Conservation (phyloP, 345 rosid species). For the Gossypium ekmanianum region DNA sequence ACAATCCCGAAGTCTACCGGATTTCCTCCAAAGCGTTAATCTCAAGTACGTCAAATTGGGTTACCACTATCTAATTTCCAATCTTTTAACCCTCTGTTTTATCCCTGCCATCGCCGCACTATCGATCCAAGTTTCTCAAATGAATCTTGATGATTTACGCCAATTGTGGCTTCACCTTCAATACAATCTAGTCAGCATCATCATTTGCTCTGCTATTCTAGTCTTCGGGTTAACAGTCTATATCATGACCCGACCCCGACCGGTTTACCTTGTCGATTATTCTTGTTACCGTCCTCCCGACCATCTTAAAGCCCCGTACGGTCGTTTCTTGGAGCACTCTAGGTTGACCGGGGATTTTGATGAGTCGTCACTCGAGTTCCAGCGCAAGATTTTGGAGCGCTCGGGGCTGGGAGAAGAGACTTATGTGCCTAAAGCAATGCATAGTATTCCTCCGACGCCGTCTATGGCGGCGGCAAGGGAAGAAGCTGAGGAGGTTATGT, state of each 20-base stretch:
- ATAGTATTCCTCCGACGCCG: slow-evolving; percentile 46
- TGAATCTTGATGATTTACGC: slow-evolving; percentile 39
- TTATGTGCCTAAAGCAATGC: slow-evolving; percentile 54
- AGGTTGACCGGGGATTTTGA: slow-evolving; percentile 48
- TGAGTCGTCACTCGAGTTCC: slow-evolving; percentile 58
- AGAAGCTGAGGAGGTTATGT: slow-evolving; percentile 71
- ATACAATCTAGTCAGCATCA: slow-evolving; percentile 47
- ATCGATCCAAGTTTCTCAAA: slow-evolving; percentile 34
- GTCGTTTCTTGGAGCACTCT: slow-evolving; percentile 52
- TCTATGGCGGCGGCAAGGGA: slow-evolving; percentile 54
- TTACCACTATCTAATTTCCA: slow-evolving; percentile 46
- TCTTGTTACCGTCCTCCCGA: slow-evolving; percentile 49
- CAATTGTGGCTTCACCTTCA: slow-evolving; percentile 53
- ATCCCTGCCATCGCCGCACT: slow-evolving; percentile 39
- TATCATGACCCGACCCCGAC: slow-evolving; percentile 47
- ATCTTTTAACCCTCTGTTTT: slow-evolving; percentile 45
- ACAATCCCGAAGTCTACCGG: slow-evolving; percentile 35
- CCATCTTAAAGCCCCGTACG: slow-evolving; percentile 32
- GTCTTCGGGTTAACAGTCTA: slow-evolving; percentile 50
- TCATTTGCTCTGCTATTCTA: slow-evolving; percentile 41
- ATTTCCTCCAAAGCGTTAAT: slow-evolving; percentile 57
- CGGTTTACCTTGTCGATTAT: slow-evolving; percentile 46
- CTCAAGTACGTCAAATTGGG: slow-evolving; percentile 60
- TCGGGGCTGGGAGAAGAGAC: slow-evolving; percentile 78
- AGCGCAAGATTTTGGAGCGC: slow-evolving; percentile 61